Conservation (phyloP, 73 alveolate species). For the Breviolum minutum region DNA sequence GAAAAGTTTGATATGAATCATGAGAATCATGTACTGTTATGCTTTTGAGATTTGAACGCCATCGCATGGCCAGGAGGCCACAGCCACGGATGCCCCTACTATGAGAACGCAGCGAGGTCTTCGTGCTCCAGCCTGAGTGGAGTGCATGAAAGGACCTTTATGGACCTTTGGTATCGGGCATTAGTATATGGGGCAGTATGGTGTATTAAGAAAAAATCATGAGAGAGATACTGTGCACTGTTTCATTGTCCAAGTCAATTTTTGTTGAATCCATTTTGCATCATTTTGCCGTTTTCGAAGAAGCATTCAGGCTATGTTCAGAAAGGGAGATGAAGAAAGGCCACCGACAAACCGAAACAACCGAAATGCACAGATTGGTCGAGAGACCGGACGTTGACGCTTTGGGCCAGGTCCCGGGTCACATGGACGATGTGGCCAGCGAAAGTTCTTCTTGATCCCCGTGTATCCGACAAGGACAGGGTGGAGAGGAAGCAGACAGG, state of each 20-base stretch:
- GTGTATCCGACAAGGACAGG: conserved; percentile 51
- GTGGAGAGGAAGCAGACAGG: not conserved
- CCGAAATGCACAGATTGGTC: not conserved
- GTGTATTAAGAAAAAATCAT: too few species aligned
- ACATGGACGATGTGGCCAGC: conserved; percentile 92
- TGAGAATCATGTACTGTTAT: not conserved
- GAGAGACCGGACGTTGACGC: not conserved
- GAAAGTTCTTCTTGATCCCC: conserved; percentile 64
- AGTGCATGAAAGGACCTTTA: not conserved
- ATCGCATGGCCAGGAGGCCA: conserved; percentile 11
- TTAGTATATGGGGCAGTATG: not conserved
- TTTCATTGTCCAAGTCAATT: too few species aligned
- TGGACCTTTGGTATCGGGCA: not conserved
- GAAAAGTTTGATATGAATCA: too few species aligned
- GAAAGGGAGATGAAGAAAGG: not conserved
- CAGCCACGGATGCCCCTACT: conserved; percentile 61
- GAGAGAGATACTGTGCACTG: too few species aligned
- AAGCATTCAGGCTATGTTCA: too few species aligned
- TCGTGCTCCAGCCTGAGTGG: conserved; percentile 15
- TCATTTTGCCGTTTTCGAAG: too few species aligned
- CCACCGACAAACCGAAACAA: not conserved
- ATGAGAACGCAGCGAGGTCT: conserved; percentile 23
- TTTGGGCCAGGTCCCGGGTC: not conserved
- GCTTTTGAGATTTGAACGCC: not conserved
- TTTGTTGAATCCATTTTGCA: too few species aligned